Base-by-base conservation (phyloP, 2,329 filamentous ascomycete genomes). In the Sclerotinia minor region DNA sequence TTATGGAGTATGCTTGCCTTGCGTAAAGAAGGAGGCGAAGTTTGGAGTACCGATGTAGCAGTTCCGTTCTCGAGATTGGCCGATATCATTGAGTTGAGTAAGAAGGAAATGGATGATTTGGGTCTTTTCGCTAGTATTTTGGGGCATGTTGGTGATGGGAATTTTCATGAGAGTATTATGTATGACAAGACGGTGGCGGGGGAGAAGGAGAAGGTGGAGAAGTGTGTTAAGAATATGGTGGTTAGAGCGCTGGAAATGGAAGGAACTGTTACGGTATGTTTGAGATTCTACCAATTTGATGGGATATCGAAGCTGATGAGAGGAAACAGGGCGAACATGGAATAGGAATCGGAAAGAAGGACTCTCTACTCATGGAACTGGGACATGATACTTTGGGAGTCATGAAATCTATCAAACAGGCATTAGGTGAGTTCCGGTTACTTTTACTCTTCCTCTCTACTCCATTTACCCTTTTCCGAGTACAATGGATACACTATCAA, bases 121-220 rank as follows among this genome's bases (percentile, higher is more conserved):
- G 92, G 92, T 0, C 80, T 97, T 1, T 96, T 97, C 77, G 92
- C 92, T 1, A 93, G 90, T 74, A 91, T 96, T 38, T 82, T 97
- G 5, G 94, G 94, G 3, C 94, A 97, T 76, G 90, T 97, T 67
- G 94, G 94, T 17, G 94, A 97, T 76, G 94, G 94, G 49, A 97
- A 97, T 79, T 97, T 97, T 81, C 94, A 97, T 78, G 89, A 94
- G 77, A 92, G 90, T 76, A 95, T 97, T 79, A 89, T 97, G 80
- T 97, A 96, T 78, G 87, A 95, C 79, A 85, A 85, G 35, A 84
- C 82, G 32, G 83, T 93, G 67, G 83, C 86, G 3, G 86, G 83
- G 35, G 91, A 97, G 79, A 85, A 85, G 67, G 88, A 84, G 53
- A 91, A 90, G 72, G 92, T 95, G 1, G 91, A 95, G 77, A 84